Base-by-base conservation (phyloP, 2,329 filamentous ascomycete species). In the Pyrenochaeta sp. region DNA sequence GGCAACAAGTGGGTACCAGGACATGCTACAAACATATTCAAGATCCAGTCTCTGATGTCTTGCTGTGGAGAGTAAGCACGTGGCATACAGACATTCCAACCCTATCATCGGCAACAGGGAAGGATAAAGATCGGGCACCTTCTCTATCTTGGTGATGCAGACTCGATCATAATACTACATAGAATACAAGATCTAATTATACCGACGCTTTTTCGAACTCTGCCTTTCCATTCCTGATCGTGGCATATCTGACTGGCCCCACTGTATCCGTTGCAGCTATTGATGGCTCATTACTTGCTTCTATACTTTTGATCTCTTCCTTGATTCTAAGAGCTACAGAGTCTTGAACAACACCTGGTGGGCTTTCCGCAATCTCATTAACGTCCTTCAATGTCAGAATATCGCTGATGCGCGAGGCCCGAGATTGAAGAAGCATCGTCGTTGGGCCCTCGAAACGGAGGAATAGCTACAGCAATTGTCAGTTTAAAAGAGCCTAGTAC, bases 361-460 rank as follows among this genome's bases (percentile, higher is more conserved):
- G 90, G 5, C 87, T 82, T 69, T 93, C 89, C 0, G 94, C 94
- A 56, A 97, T 90, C 77, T 98, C 95, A 63, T 96, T 93, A 50
- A 98, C 85, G 62, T 99, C 89, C 44, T 88, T 85, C 23, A 83
- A 82, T 4, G 88, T 91, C 61, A 99, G 80, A 2, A 90, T 85
- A 61, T 99, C 94, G 47, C 86, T 87, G 37, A 96, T 79, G 14
- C 90, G 84, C 18, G 91, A 86, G 12, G 88, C 92, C n/a, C 94
- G 87, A 46, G 92, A 96, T 60, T 96, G 96, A 67, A 99, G 81
- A 37, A 98, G 82, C 43, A 99, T 85, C 2, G 90, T 97, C 5
- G 85, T 86, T 1, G 95, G 95, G 0, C 95, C 95, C 51, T 88
- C 85, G 73, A 99, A 97, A 69, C 91, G 90, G 29, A 99, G 80